Base-by-base conservation (phyloP, 768 basidiomycete species). In the Mycena belliarum region DNA sequence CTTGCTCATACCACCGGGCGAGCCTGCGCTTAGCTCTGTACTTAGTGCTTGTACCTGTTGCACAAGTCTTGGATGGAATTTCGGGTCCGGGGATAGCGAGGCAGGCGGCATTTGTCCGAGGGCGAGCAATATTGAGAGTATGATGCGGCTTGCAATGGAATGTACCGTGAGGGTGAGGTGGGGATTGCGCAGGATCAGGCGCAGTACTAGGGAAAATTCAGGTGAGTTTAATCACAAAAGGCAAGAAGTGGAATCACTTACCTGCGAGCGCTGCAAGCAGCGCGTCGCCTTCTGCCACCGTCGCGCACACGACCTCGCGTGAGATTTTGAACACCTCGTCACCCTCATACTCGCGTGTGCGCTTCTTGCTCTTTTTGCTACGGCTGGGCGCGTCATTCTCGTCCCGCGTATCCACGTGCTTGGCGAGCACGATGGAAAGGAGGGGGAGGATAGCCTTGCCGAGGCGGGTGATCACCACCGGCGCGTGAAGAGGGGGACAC, bases 331-430 rank as follows among this genome's bases (percentile, higher is more conserved):
- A 85, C 6, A 88, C 73, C 65, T 88, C 89, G 52, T 90, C 90
- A 11, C 84, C 89, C 70, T 93, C 89, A 61, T 85, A 92, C 14
- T 79, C 85, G 21, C 85, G 81, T 20, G 80, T 78, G 44, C 87
- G 77, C 68, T 90, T 93, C 69, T 85, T 92, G 52, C 82, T 81
- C 64, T 83, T 85, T 67, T 76, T 84, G 15, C 66, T 74, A 57
- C 72, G 76, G 14, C 64, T 72, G 44, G 63, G 53, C 16, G 63
- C 37, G 3, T 62, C 64, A 40, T 65, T 58, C 1, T 65, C 66
- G 21, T 55, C 49, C 33, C 72, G 67, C 10, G 63, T 59, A 10
- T 77, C 75, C 4, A 75, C 56, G 24, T 75, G 71, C 6, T 70
- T 69, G 0, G 79, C 68, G 54, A 89, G 73, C 16, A 90, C 65